These are phyloP conservation scores for Lactarius trivialis DNA, from an alignment of 768 basidiomycete species.

Conservation along the genomic window DNA sequence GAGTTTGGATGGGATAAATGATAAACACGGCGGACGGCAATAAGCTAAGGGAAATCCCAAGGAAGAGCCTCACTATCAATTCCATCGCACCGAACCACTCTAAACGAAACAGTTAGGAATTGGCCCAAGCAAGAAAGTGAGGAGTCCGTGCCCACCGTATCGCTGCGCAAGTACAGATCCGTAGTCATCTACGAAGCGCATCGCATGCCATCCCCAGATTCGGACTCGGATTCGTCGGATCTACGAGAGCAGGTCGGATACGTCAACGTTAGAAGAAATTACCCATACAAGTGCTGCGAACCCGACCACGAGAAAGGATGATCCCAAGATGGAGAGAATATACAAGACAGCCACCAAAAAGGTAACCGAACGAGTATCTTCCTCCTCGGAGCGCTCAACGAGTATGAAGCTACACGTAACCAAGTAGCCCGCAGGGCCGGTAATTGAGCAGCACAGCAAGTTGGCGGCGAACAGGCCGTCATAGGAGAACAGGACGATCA, in stretches of 20 bases:
- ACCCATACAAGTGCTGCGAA: neutral
- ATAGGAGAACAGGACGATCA: neutral
- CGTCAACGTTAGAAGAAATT: neutral
- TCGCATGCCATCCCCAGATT: neutral
- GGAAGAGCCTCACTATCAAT: neutral
- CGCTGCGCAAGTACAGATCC: neutral
- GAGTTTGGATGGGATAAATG: no score
- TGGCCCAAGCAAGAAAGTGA: neutral
- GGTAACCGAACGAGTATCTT: no score
- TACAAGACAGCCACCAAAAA: no score
- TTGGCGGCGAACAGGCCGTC: neutral
- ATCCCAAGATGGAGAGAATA: no score
- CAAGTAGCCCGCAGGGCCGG: no score
- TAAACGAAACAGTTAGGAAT: neutral
- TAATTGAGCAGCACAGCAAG: no score
- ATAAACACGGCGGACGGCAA: no score
- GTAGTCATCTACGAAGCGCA: neutral
- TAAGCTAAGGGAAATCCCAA: no score
- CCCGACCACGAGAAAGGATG: no score
- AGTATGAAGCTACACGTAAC: no score
- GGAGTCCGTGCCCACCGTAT: neutral
- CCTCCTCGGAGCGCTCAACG: no score
- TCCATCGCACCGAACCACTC: constrained; percentile 2
- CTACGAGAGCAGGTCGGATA: neutral
- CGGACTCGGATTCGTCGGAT: neutral